These are phyloP conservation scores for Stagonosporopsis rhizophila DNA, from an alignment of 2,329 filamentous ascomycete genomes.

Conservation along the genomic window DNA sequence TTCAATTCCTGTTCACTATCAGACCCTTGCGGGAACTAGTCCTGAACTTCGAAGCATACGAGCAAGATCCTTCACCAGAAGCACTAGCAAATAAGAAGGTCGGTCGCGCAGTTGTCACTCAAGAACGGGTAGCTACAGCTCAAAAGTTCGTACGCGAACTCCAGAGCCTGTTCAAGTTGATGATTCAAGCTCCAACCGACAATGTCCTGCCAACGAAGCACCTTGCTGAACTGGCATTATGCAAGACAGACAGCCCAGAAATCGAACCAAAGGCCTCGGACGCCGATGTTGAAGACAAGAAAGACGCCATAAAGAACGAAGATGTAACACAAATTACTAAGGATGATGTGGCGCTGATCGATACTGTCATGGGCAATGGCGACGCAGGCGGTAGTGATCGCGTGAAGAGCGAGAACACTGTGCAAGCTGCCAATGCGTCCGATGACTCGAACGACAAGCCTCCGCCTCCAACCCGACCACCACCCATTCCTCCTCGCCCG, in stretches of 20 bases:
- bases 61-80: slow-evolving; percentile 71
- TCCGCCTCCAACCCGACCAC: slow-evolving; percentile 57
- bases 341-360: slow-evolving; percentile 11
- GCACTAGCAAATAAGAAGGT: slow-evolving; percentile 72
- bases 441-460: slow-evolving; percentile 33
- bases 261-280: slow-evolving; percentile 50
- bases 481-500: slow-evolving; percentile 66
- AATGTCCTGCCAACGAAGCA: slow-evolving; percentile 76
- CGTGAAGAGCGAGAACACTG: slow-evolving; percentile 29
- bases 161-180: slow-evolving; percentile 70
- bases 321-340: slow-evolving; percentile 1
- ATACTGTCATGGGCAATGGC: slow-evolving; percentile 37
- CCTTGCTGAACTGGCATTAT: slow-evolving; percentile 79
- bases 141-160: slow-evolving; percentile 82
- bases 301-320: slow-evolving; percentile 44
- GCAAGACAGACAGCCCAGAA: slow-evolving; percentile 59
- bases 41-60: slow-evolving; percentile 74
- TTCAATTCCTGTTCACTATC: slow-evolving; percentile 94
- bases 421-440: slow-evolving; percentile 26
- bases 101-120: slow-evolving; percentile 72
- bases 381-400: slow-evolving; percentile 14
- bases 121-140: slow-evolving; percentile 64
- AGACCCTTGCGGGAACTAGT: slow-evolving; percentile 82
- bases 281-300: slow-evolving; percentile 50
- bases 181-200: slow-evolving; percentile 68